Percentiles rank a stretch among this genome's conserved stretches.
phyloP scores from a whole-genome alignment of 106 monocot genomes.

The Ottelia alismoides region DNA sequence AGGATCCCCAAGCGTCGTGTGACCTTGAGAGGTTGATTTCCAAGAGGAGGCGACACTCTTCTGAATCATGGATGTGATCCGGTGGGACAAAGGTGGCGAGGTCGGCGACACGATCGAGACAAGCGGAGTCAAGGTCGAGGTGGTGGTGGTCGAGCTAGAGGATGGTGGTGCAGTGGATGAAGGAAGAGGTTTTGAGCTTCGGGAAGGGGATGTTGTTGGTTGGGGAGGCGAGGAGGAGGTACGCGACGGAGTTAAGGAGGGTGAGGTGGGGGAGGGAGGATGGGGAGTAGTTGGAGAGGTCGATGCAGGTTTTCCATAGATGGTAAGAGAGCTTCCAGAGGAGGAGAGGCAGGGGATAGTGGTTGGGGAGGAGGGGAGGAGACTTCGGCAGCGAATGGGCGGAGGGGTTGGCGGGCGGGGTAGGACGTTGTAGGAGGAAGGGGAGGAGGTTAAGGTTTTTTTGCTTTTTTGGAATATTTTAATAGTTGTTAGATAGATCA shows the following conservation, averaged over 20 bases:
- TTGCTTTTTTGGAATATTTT: no score
- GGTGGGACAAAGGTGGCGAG: slow-evolving; percentile 19
- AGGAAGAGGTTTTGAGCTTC: slow-evolving; percentile 53
- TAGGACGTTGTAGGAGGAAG: slow-evolving; percentile 1
- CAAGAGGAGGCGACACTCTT: slow-evolving; percentile 41
- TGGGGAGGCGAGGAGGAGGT: slow-evolving; percentile 58
- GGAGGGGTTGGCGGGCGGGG: background rate
- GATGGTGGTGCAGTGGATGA: slow-evolving; percentile 60
- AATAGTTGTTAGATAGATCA: no score
- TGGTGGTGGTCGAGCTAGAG: slow-evolving; percentile 42
- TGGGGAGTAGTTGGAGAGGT: slow-evolving; percentile 46
- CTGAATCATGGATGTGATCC: slow-evolving; percentile 21
- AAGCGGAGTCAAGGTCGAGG: slow-evolving; percentile 41
- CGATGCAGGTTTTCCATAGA: slow-evolving; percentile 92
- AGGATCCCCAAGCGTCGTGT: slow-evolving; percentile 50
- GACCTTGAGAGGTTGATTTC: slow-evolving; percentile 70
- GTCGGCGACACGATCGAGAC: slow-evolving; percentile 74
- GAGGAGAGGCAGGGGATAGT: slow-evolving; percentile 31
- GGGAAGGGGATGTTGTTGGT: slow-evolving; percentile 54
- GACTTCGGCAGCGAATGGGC: background rate
- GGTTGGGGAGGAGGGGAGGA: slow-evolving; percentile 23
- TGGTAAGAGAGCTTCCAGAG: slow-evolving; percentile 84
- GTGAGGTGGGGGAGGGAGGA: slow-evolving; percentile 13
- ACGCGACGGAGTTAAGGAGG: slow-evolving; percentile 42
- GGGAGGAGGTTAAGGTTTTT: no score